These are phyloP conservation scores for Paxillus rubicundulus DNA, from an alignment of 768 basidiomycete genomes.

Conservation along the genomic window DNA sequence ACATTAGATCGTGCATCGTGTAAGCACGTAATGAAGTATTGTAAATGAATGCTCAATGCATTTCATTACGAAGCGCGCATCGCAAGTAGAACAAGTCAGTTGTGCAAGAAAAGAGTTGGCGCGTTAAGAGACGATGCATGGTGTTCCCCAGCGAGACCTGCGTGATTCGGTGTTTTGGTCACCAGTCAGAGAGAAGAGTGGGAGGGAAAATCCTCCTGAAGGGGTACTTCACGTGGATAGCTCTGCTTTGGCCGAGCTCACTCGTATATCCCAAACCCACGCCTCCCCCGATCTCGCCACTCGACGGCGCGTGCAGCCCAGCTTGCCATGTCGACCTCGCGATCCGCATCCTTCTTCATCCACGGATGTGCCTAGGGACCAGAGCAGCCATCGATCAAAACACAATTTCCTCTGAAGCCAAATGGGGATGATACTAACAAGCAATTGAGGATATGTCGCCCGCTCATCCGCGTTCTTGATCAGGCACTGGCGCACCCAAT, in stretches of 20 bases:
- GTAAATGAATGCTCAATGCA: neutral
- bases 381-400: neutral
- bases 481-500: conserved; percentile 82
- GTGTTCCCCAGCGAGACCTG: conserved; percentile 1
- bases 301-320: conserved; percentile 69
- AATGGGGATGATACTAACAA: conserved; percentile 44
- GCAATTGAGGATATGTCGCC: conserved; percentile 79
- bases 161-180: conserved; percentile 5
- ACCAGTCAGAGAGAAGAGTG: conserved; percentile 22
- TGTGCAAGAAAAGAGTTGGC: neutral
- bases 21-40: neutral
- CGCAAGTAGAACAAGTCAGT: neutral
- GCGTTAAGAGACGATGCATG: conserved; percentile 1
- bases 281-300: conserved; percentile 31
- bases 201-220: conserved; percentile 19
- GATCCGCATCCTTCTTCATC: conserved; percentile 55
- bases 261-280: conserved; percentile 19
- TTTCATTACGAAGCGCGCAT: neutral
- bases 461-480: conserved; percentile 75
- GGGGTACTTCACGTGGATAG: conserved; percentile 9
- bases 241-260: conserved; percentile 12
- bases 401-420: neutral
- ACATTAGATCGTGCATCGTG: no score
- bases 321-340: conserved; percentile 77
- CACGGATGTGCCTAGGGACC: conserved; percentile 69